Base-by-base conservation (phyloP, 805 yeast species). In the Wickerhamomyces canadensis region DNA sequence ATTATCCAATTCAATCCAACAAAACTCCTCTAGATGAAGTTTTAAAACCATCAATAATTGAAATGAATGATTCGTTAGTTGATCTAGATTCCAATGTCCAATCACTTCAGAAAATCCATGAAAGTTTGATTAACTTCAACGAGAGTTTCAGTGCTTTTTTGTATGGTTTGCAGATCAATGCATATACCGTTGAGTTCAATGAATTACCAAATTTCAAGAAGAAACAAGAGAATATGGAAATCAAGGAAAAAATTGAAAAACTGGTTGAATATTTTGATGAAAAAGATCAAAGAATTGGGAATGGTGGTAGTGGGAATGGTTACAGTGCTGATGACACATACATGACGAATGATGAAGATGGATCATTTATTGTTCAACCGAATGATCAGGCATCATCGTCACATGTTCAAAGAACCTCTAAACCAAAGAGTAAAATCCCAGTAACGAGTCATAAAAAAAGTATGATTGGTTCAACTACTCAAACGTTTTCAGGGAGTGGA, bases 101-200 rank as follows among this genome's bases (percentile, higher is more conserved):
- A n/a, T 67, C 70, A 28, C 56, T 86, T 27, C 74, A 74, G 36
- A 60, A 59, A 35, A 70, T 81, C 10, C 87, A 86, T 58, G 74
- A 78, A 31, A 74, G 76, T 6, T 59, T 88, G 16, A 68, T 70
- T 3, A 64, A 68, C 21, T 80, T 88, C 58, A 86, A 86, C 54
- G 96, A 87, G 58, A 74, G 86, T 2, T 76, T 88, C 49, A 78
- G 85, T 1, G 67, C 89, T 27, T 78, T 87, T 37, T 55, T 87
- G 36, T 85, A 84, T 51, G 95, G 96, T 2, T 60, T 87, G 34
- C 76, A 82, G 54, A 78, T 86, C 58, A 86, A 88, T 51, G 89
- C 94, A 43, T 87, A 93, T 81, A 84, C 95, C 60, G 83, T 83
- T 19, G 88, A 84, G 51, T 84, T 84, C 35, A 46, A 48, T 15